Percentiles rank a stretch among this genome's conserved stretches.
phyloP scores from a whole-genome alignment of 2,329 filamentous ascomycete genomes.

The Epichloe coenophiala region DNA sequence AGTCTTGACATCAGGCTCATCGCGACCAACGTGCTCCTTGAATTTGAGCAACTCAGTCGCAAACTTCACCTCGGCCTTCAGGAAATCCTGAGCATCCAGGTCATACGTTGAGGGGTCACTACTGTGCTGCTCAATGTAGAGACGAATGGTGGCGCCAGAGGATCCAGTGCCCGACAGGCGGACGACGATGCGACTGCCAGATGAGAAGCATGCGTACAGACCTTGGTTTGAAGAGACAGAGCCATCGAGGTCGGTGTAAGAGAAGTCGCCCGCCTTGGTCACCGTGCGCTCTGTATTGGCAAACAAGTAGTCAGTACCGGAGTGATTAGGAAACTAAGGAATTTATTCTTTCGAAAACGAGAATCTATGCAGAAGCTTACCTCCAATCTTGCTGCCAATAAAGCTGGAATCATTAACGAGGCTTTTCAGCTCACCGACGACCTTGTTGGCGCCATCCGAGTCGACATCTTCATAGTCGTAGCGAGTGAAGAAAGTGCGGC shows the following conservation, averaged over 20 bases:
- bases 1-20: constrained; percentile 93
- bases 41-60: constrained; percentile 79
- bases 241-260: constrained; percentile 96
- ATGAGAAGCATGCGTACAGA: constrained; percentile 85
- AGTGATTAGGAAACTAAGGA: not conserved
- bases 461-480: constrained; percentile 98
- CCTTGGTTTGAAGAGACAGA: constrained; percentile 94
- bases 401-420: constrained; percentile 64
- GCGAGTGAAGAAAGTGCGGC: constrained; percentile 96
- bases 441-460: constrained; percentile 78
- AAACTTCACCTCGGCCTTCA: constrained; percentile 78
- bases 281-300: constrained; percentile 54
- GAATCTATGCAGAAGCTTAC: constrained; percentile 22
- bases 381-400: constrained; percentile 67
- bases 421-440: constrained; percentile 67
- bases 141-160: constrained; percentile 86
- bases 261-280: constrained; percentile 84
- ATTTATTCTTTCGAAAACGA: too few relatives aligned
- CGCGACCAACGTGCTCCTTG: constrained; percentile 83
- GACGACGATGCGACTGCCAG: constrained; percentile 88
- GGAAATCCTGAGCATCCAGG: constrained; percentile 81
- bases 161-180: constrained; percentile 90
- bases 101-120: constrained; percentile 64
- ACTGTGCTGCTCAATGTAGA: constrained; percentile 96
- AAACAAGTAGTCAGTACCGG: constrained; percentile 1